Evolutionary conservation across 1,284 basidiomycete genomes (phyloP), one percentile per base, ranked within the genome.

Genomic region (Cystodermella granulosa): DNA sequence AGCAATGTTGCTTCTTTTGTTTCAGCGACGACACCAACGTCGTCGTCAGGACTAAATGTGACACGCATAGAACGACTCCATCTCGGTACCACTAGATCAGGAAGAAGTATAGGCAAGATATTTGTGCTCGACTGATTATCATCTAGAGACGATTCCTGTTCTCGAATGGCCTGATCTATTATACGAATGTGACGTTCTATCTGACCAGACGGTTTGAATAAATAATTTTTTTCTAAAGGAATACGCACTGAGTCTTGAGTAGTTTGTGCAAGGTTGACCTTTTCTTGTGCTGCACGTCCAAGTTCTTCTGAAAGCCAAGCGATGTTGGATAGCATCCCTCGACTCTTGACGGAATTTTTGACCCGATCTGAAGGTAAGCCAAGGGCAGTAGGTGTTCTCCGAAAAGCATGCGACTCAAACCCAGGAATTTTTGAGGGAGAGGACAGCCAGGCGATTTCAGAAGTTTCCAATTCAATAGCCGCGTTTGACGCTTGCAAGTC

Each of bases 131-230:
- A 70, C 17, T 74, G 71, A 26, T 73, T 65, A n/a, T n/a, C n/a
- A 15, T 77, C 81, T 18, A 77, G 65, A 24, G 75, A 73, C 34
- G 74, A 71, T 59, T 86, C 80, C 57, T 86, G 83, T 52, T 87
- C 84, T 49, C 78, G 78, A 49, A 88, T 85, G 21, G 81, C 80
- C 55, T 84, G 80, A 49, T 87, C 83, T 11, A 89, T 66, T 43
- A 84, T 71, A n/a, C 81, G 76, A 20, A 84, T 79, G 55, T 87
- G 83, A 39, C 84, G 72, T 49, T 85, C 82, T 8, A 86, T 74
- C 85, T 74, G 41, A 44, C 34, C 47, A 38, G 21, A 26, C 15
- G 39, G 31, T 35, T 34, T 48, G 43, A 42, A 11, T 34, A 37
- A 28, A 8, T 38, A 39, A 34, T 26, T n/a, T 47, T 23, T 44